Base-by-base conservation (phyloP, 306 rosid genomes). In the Trifolium repens region DNA sequence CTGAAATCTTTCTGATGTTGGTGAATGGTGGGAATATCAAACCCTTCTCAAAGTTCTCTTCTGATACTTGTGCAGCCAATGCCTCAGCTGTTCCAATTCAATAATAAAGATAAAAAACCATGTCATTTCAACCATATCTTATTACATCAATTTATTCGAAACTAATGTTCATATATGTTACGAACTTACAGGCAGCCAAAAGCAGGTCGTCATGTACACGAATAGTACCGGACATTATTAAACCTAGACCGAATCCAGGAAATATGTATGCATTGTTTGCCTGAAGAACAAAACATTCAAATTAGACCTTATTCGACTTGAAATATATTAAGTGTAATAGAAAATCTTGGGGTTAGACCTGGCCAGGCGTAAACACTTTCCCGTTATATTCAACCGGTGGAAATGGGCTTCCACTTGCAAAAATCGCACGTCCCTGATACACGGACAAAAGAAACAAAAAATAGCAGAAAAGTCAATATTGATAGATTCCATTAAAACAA, bases 141-240 rank as follows among this genome's bases (percentile, higher is more conserved):
- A 35, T 34, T 62, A 62, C 15, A 12, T 11, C 50, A 44, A 44
- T 44, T 44, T 44, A 44, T 44, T 44, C 8, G 15, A 65, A 66
- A 53, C 26, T 16, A 53, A 26, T 32, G 30, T 63, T 62, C 8
- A 66, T 44, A 68, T 55, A 35, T 62, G 12, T 35, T 24, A 69
- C 5, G 60, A 37, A 85, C 97, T 96, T 88, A 96, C 99, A 90
- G 42, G 99, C 99, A 62, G 99, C 97, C 53, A 96, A 89, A 87
- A 94, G 98, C 87, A 94, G 87, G 81, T 94, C 98, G 0, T 94
- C 93, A 0, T 92, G 98, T 59, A 94, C 96, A 3, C 98, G 96
- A 79, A 94, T 90, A 26, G 97, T 86, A 11, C 97, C 98, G 0
- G 98, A 94, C 98, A 94, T 91, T 54, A 94, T 76, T 46, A 94